Base-by-base conservation (phyloP, 257 asterid genomes). In the Przewalskia tangutica region DNA sequence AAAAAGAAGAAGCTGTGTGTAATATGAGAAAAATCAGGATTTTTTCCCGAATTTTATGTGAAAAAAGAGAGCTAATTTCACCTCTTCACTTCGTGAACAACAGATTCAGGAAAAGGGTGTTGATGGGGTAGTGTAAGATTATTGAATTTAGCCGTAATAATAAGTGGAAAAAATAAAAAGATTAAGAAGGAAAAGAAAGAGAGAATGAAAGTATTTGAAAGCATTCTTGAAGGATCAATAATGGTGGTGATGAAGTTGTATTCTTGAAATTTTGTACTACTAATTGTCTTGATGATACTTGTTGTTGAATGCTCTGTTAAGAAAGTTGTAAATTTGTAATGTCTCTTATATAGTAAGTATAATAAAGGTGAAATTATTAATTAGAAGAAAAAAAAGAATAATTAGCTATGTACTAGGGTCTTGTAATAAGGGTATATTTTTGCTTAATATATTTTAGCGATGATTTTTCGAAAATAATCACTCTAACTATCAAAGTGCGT, bases 81-180 rank as follows among this genome's bases (percentile, higher is more conserved):
- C 86, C 86, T 84, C 14, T 84, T 77, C 9, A 85, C 81, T 53
- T 77, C 80, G 65, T 59, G 87, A 67, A 77, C 85, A 6, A 85
- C 83, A 20, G 46, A 36, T 65, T 85, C 85, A 77, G 87, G 87
- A 70, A 55, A 27, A 34, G 85, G 87, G 18, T 84, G 84, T 56
- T 77, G 87, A 50, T 55, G 32, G 13, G 82, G 60, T 27, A 84
- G 85, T 40, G 73, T 77, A 46, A 54, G 51, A 36, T 83, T 83
- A 75, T 66, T 66, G 59, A 51, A 48, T 20, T 12, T 64, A 11
- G 83, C 77, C 23, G 5, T 44, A 44, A 80, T 44, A 44, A 80
- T 80, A 14, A 7, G 53, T 32, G 79, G 11, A 50, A 55, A 53
- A 60, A 44, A 50, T 65, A 23, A 42, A 0, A 68, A 80, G 70